Evolutionary conservation across 2,329 filamentous ascomycete genomes (phyloP).

Genomic region (Dothiorella sarmentorum): DNA sequence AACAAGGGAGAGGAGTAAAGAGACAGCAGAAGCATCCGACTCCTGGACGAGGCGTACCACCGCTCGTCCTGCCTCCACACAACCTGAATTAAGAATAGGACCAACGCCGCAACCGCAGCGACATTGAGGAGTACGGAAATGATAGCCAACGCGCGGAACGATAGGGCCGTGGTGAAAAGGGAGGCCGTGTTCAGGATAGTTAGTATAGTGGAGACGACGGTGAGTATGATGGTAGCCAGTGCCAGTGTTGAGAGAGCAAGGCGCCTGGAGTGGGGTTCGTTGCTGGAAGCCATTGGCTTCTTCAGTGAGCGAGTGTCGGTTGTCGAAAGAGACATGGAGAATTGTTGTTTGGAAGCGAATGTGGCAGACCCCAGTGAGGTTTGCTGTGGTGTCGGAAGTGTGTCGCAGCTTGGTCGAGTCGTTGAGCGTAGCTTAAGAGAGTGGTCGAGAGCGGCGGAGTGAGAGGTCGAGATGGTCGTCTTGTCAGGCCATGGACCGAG

Average conservation of each 20-base stretch:
- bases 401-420: background rate
- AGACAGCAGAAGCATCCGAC: slow-evolving; percentile 23
- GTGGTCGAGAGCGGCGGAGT: background rate
- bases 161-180: slow-evolving; percentile 26
- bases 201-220: slow-evolving; percentile 34
- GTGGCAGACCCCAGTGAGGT: background rate
- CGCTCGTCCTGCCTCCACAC: slow-evolving; percentile 21
- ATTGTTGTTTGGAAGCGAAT: too few species aligned
- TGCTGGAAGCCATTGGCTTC: slow-evolving; percentile 4
- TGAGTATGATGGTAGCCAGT: slow-evolving; percentile 31
- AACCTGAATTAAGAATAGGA: slow-evolving; percentile 23
- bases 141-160: slow-evolving; percentile 29
- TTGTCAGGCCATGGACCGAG: slow-evolving; percentile 8
- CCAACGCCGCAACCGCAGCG: slow-evolving; percentile 24
- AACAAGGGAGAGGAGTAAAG: slow-evolving; percentile 27
- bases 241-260: slow-evolving; percentile 26
- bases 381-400: slow-evolving; percentile 1
- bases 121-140: slow-evolving; percentile 31
- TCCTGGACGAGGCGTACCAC: slow-evolving; percentile 14
- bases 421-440: slow-evolving; percentile 1
- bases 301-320: slow-evolving; percentile 15
- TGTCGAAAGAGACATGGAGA: slow-evolving; percentile 12
- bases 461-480: background rate
- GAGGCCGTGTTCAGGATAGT: slow-evolving; percentile 36
- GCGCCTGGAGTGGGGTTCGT: background rate